These are phyloP conservation scores for Hypoxylon fragiforme DNA, from an alignment of 495 filamentous ascomycete genomes.

Conservation along the genomic window DNA sequence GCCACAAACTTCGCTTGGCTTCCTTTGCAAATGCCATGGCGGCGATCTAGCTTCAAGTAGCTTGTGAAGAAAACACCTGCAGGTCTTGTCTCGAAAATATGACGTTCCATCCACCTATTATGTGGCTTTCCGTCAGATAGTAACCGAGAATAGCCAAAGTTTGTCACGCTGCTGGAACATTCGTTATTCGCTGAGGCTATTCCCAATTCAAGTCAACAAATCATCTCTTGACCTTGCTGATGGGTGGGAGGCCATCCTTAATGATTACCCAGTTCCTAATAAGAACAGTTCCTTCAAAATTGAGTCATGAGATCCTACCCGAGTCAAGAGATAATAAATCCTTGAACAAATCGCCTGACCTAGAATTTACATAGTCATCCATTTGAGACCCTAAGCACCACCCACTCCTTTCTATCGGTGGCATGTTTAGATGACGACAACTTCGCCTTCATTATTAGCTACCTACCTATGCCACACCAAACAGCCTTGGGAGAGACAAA, in stretches of 20 bases:
- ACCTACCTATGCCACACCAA: constrained; percentile 17
- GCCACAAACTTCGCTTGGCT: background rate
- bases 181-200: constrained; percentile 22
- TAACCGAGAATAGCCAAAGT: constrained; percentile 12
- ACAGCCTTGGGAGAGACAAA: too few relatives aligned
- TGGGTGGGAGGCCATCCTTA: constrained; percentile 1
- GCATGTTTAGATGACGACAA: constrained; percentile 20
- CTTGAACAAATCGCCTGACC: constrained; percentile 4
- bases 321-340: constrained; percentile 10
- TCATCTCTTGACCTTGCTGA: constrained; percentile 2
- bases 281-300: constrained; percentile 6
- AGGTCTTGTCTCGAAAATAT: constrained; percentile 16
- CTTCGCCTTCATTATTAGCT: constrained; percentile 10
- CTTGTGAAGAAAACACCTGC: constrained; percentile 21
- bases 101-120: constrained; percentile 16
- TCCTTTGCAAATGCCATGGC: too few relatives aligned
- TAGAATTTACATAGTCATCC: constrained; percentile 15
- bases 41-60: too few relatives aligned
- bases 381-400: background rate
- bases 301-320: constrained; percentile 17
- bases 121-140: constrained; percentile 28
- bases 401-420: constrained; percentile 12
- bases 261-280: background rate
- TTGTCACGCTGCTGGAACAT: constrained; percentile 10
- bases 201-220: constrained; percentile 16